Base-by-base conservation (phyloP, 768 basidiomycete species). In the Tephrocybe sp. region DNA sequence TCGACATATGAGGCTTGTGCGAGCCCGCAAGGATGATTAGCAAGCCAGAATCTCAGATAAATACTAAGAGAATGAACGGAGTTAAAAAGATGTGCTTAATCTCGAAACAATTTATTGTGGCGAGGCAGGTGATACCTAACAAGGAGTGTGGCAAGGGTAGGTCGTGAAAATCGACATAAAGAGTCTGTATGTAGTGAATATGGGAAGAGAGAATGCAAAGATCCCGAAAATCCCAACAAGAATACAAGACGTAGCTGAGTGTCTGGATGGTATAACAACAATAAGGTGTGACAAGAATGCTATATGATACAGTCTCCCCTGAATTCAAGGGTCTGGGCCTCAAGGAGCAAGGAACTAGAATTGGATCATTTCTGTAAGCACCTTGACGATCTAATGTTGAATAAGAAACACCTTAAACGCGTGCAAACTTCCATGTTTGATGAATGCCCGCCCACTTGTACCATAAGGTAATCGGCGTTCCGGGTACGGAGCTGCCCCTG, bases 341-440 rank as follows among this genome's bases (percentile, higher is more conserved):
- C 15, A 2, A 24, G 12, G 6, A 4, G 15, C n/a, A 17, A 14
- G 17, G 11, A 17, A 9, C 42, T 43, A 17, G n/a, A n/a, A n/a
- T n/a, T n/a, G n/a, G n/a, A n/a, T n/a, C n/a, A n/a, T n/a, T n/a
- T n/a, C n/a, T n/a, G n/a, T n/a, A n/a, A n/a, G n/a, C n/a, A n/a
- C n/a, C n/a, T n/a, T n/a, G n/a, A n/a, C n/a, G n/a, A n/a, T n/a
- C n/a, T n/a, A n/a, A n/a, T n/a, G n/a, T n/a, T n/a, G n/a, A n/a
- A n/a, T n/a, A n/a, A n/a, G n/a, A n/a, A n/a, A n/a, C 42, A 68
- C 68, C 63, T 63, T 48, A 56, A 21, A 48, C 51, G 8, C 53
- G 58, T 33, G 63, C 65, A 60, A 78, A 71, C 21, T 56, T 69
- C 83, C 83, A 84, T 3, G 76, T 70, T 65, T 85, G 83, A 57